Evolutionary conservation across 2,329 filamentous ascomycete genomes (phyloP), one percentile per base, ranked within the genome.

Genomic region (Thermothelomyces thermophilus): DNA sequence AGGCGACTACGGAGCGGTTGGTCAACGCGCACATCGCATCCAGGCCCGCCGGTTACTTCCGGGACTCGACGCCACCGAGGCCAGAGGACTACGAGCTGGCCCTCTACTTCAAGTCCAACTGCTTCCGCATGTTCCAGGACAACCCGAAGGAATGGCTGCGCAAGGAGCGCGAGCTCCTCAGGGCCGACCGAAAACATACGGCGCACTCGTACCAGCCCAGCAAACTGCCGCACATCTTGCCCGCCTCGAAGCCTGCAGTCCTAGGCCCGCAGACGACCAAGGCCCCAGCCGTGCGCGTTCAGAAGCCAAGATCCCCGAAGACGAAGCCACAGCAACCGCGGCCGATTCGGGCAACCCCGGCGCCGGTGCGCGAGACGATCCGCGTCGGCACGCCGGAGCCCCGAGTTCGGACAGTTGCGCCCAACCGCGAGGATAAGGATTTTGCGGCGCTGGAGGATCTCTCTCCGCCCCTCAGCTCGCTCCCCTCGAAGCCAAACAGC

Each of bases 341-440:
- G 39, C 62, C 66, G 33, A 68, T 70, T 46, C 63, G 59, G 41
- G 62, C 60, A 46, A 63, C 58, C 44, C 60, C 60, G 33, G 62
- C 61, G 46, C 58, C 60, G 31, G 62, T 51, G 36, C 63, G 64
- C 46, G 55, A 64, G 33, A 60, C 64, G 5, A 61, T 63, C 33
- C 68, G 67, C 39, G 60, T 70, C 45, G 75, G 68, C 20, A 76
- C 73, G 6, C 75, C 75, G 5, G 75, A 79, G 57, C 72, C 74
- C 2, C 60, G 73, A 56, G 71, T 73, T 39, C 66, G 81, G 60
- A 68, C 71, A 41, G 68, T 79, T 17, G 80, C 82, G 22, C 79
- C 82, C 16, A 90, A 83, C 60, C 78, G 87, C 30, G 88, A 93
- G 65, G 88, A 95, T 64, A 88, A 86, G 64, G 85, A 94, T 66